Evolutionary conservation across 2,329 filamentous ascomycete species (phyloP), one percentile per base, ranked within the genome.

Genomic region (Talaromyces marneffei): DNA sequence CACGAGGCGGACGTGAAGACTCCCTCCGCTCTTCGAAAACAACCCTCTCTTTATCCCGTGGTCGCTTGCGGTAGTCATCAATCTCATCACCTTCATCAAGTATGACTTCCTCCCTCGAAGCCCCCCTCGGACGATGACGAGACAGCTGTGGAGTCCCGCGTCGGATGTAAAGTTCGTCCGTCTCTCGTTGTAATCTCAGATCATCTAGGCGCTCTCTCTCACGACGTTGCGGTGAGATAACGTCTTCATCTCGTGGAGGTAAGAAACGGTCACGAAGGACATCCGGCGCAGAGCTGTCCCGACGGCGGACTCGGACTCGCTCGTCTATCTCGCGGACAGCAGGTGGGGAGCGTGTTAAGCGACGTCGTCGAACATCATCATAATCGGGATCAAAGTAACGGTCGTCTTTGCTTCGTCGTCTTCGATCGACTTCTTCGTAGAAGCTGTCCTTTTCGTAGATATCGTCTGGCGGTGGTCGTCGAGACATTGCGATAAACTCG

Each of bases 321-420:
- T 75, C 73, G n/a, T 63, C 57, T 73, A 69, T 31, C 72, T 71
- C 68, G 39, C 69, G 83, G 72, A 71, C 81, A 59, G 65, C 77
- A 67, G 67, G 81, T 71, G 65, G 80, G 70, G 69, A 68, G 39
- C 65, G 64, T 29, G 69, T 70, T 37, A 67, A 69, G 23, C 62
- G 66, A 42, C 64, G 65, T 35, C 74, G 65, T 18, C 67, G 40
- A 14, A 35, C 31, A 25, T 39, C 31, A 25, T 39, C 57, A 37
- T 35, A 54, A 1, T 74, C 72, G 12, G 71, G 68, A 18, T 72
- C 70, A 29, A 68, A 65, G 20, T 66, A 60, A 4, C 66, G 71
- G 18, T 69, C 69, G n/a, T 66, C 66, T 63, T 66, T 65, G 31
- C 60, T 64, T 23, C 66, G 67, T 52, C 65, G 69, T 25, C 65